A percentile compares a stretch with the other conserved stretches of the same genome.
These are phyloP conservation scores for Tetraselmis striata DNA, from an alignment of 139 green algal species.

Conservation along the genomic window DNA sequence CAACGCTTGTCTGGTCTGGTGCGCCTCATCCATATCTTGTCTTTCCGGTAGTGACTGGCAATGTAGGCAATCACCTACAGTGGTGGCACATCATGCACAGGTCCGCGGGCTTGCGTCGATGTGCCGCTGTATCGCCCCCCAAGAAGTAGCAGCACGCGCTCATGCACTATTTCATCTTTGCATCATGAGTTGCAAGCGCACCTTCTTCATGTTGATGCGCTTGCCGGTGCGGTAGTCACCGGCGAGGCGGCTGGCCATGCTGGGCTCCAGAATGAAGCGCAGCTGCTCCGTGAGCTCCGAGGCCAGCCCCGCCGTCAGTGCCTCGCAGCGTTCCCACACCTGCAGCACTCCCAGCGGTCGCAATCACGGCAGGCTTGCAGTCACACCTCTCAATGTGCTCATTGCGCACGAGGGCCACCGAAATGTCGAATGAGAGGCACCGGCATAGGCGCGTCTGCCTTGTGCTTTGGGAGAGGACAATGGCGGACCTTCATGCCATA, in stretches of 20 bases:
- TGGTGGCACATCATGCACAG: no score
- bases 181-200: background rate
- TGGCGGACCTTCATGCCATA: background rate
- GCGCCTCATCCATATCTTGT: slow-evolving; percentile 98
- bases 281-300: slow-evolving; percentile 94
- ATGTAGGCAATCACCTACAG: slow-evolving; percentile 97
- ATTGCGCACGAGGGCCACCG: no score
- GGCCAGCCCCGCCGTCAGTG: slow-evolving; percentile 56
- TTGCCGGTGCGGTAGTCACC: slow-evolving; percentile 95
- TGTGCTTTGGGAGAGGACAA: no score
- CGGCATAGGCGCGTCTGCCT: no score
- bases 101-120: no score
- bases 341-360: slow-evolving; percentile 17
- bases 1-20: slow-evolving; percentile 85
- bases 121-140: no score
- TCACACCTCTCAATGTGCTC: no score
- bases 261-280: slow-evolving; percentile 91
- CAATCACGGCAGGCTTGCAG: no score
- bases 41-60: slow-evolving; percentile 87
- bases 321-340: slow-evolving; percentile 76
- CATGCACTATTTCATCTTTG: no score
- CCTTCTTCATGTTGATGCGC: slow-evolving; percentile 96
- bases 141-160: no score
- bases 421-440: no score
- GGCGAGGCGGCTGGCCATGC: slow-evolving; percentile 70